Base-by-base conservation (phyloP, 169 alveolate species). In the Plasmodium ovale region DNA sequence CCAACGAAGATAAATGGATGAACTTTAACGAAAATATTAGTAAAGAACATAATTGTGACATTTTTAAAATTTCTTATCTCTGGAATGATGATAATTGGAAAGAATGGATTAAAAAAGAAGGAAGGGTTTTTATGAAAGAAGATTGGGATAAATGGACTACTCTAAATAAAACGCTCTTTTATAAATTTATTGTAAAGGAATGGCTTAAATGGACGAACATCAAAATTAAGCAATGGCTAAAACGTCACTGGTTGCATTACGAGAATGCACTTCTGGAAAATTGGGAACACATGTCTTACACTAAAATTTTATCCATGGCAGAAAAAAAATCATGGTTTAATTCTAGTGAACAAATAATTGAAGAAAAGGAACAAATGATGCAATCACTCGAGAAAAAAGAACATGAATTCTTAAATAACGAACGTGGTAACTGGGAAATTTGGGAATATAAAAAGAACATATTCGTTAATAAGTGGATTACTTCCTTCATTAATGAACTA, bases 191-290 rank as follows among this genome's bases (percentile, higher is more conserved):
- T 65, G 42, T 65, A n/a, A 65, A 37, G 35, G 73, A 35, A 65
- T 65, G 73, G 73, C 6, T 65, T n/a, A 65, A 25, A 65, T 65
- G 73, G 73, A 65, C 9, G 19, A 65, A 65, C 54, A 12, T 7
- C 27, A 65, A 65, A 65, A 65, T 65, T 25, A 65, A 65, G 6
- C 56, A 27, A 47, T 65, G 73, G 73, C 73, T 65, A 19, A 65
- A 37, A 65, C 73, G 73, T 65, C 33, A 21, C 33, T 65, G 73
- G 73, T 1, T 31, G 12, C 16, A 10, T 27, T 21, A 65, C 35
- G 73, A 65, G 19, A 49, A 49, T 10, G 42, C 27, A 3, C 33
- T 31, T 65, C 42, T 65, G 27, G 35, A 65, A 65, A 35, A 65
- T 37, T 65, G 73, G 73, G 73, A 65, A n/a, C 73, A 23, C 23